phyloP scores from a whole-genome alignment of 805 yeast species.

The Candida sonorensis region DNA sequence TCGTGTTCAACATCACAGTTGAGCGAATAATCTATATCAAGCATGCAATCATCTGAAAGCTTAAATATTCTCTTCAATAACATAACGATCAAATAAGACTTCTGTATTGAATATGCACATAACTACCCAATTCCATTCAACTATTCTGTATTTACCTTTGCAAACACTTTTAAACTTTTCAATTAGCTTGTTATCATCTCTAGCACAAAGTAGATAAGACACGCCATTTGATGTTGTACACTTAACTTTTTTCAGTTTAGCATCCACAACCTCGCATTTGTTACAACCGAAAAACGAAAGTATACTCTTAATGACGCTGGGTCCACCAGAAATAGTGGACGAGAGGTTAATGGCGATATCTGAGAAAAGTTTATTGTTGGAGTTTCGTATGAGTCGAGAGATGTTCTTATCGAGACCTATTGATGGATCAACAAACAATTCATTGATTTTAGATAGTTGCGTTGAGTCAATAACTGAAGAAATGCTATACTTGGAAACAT shows the following conservation, averaged over 20 bases:
- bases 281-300: conserved; percentile 51
- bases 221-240: conserved; percentile 9
- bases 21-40: too few species aligned
- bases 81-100: conserved; percentile 12
- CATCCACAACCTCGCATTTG: conserved; percentile 11
- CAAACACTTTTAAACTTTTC: conserved; percentile 22
- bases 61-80: conserved; percentile 9
- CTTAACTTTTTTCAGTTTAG: conserved; percentile 12
- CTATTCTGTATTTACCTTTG: conserved; percentile 26
- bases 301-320: conserved; percentile 47
- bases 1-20: too few species aligned
- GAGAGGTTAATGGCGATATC: conserved; percentile 50
- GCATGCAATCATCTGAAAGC: too few species aligned
- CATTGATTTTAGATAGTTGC: conserved; percentile 25
- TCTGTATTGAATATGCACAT: conserved; percentile 44
- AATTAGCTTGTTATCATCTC: conserved; percentile 27
- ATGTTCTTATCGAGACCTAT: conserved; percentile 13
- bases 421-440: conserved; percentile 25
- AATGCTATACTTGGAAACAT: conserved; percentile 19
- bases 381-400: conserved; percentile 16
- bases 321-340: conserved; percentile 53
- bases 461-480: conserved; percentile 26
- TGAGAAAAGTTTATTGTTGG: conserved; percentile 32
- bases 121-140: conserved; percentile 65
- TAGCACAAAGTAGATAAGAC: conserved; percentile 17